These are phyloP conservation scores for Elaeis oleifera DNA, from an alignment of 202 grass and related monocot genomes.

Conservation along the genomic window DNA sequence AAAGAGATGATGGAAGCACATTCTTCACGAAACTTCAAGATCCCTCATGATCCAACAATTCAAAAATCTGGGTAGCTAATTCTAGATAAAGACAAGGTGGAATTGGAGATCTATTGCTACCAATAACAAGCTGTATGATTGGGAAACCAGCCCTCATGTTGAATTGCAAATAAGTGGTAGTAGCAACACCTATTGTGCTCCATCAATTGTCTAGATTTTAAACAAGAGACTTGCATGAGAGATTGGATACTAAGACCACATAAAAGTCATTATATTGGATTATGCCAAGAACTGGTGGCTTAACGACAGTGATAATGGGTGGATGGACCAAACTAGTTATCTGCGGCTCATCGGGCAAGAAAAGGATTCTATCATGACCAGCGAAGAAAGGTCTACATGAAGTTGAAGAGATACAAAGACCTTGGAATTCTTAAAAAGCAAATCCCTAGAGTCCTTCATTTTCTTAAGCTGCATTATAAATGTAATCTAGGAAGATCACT, in stretches of 20 bases:
- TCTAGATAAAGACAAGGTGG: not conserved
- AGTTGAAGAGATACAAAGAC: conserved; percentile 47
- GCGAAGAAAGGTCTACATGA: conserved; percentile 69
- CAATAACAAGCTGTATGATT: conserved; percentile 33
- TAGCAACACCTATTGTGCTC: conserved; percentile 7
- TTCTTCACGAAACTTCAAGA: conserved; percentile 78
- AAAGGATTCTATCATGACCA: conserved; percentile 63
- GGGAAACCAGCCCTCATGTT: conserved; percentile 70
- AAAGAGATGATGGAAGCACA: conserved; percentile 85
- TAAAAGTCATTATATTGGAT: conserved; percentile 13
- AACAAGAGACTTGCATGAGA: conserved; percentile 77
- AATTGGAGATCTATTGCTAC: not conserved
- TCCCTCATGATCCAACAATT: conserved; percentile 25
- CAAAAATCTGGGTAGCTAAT: conserved; percentile 3
- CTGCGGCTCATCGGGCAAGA: conserved; percentile 63
- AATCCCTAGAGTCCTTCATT: no score
- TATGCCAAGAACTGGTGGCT: conserved; percentile 48
- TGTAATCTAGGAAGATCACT: no score
- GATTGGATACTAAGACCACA: conserved; percentile 56
- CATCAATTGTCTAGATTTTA: conserved; percentile 41
- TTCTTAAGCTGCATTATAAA: no score
- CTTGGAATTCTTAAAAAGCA: not conserved
- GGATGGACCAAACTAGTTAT: conserved; percentile 43
- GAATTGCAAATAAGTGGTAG: conserved; percentile 40
- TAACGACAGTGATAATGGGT: conserved; percentile 62